phyloP scores from a whole-genome alignment of 2,329 filamentous ascomycete species.

The Arthrinium phaeospermum region DNA sequence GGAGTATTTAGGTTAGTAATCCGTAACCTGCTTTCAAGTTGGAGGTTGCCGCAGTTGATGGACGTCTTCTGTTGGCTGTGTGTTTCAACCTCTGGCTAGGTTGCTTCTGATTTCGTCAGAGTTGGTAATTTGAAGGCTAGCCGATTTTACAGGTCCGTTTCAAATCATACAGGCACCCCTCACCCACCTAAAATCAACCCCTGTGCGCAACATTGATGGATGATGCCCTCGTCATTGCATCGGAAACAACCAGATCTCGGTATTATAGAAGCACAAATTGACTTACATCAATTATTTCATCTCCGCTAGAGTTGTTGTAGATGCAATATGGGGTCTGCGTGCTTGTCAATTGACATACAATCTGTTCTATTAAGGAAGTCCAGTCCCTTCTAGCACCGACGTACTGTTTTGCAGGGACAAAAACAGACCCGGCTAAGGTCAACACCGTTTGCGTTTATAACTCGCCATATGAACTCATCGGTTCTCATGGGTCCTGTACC shows the following conservation, averaged over 20 bases:
- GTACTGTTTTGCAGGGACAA: too few species aligned
- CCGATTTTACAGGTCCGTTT: neutral
- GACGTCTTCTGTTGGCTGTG: neutral
- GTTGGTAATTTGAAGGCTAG: neutral
- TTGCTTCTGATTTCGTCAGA: conserved; percentile 4
- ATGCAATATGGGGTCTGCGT: neutral
- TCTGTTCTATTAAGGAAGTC: too few species aligned
- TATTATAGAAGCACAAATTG: neutral
- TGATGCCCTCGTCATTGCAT: neutral
- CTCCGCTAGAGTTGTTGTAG: neutral
- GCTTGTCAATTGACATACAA: too few species aligned
- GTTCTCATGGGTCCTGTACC: too few species aligned
- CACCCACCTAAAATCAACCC: neutral
- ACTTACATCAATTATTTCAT: neutral
- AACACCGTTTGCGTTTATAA: too few species aligned
- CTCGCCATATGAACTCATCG: too few species aligned
- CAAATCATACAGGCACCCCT: neutral
- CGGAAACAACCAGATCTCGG: neutral
- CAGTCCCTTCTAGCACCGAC: too few species aligned
- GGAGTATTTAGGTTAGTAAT: neutral
- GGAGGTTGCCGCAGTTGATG: neutral
- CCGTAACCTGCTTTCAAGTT: neutral
- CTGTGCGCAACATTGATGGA: neutral
- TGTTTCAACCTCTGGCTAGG: neutral
- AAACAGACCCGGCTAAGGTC: too few species aligned